These are phyloP conservation scores for Nicotiana otophora DNA, from an alignment of 257 asterid species.

Conservation along the genomic window DNA sequence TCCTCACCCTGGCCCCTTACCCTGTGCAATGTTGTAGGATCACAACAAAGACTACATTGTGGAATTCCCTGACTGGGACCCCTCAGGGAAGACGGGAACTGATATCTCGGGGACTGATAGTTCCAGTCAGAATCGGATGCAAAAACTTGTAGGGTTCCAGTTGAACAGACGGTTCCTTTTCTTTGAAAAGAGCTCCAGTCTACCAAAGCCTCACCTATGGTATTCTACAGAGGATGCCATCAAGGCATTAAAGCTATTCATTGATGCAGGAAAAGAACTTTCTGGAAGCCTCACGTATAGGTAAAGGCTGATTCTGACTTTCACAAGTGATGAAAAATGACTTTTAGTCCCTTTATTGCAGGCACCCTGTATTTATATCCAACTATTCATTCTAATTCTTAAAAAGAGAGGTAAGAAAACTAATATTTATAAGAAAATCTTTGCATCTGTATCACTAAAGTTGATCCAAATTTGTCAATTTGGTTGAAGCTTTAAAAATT, in stretches of 20 bases:
- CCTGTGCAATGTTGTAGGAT: constrained; percentile 43
- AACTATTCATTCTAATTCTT: not conserved
- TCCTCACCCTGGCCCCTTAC: not conserved
- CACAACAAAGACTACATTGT: constrained; percentile 90
- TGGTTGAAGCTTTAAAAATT: not conserved
- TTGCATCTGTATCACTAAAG: not conserved
- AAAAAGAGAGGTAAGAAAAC: not conserved
- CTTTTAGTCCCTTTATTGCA: not conserved
- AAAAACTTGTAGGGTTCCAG: constrained; percentile 24
- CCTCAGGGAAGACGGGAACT: constrained; percentile 30
- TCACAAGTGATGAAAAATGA: constrained; percentile 1
- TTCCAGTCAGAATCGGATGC: constrained; percentile 24
- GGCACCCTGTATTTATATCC: not conserved
- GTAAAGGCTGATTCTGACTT: constrained; percentile 26
- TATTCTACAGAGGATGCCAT: constrained; percentile 55
- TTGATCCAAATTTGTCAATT: not conserved
- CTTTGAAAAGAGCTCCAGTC: constrained; percentile 41
- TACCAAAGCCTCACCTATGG: constrained; percentile 86
- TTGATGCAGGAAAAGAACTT: constrained; percentile 79
- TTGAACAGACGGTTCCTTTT: constrained; percentile 55
- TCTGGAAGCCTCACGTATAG: constrained; percentile 75
- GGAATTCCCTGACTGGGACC: constrained; percentile 89
- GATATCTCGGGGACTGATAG: constrained; percentile 21
- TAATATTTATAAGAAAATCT: not conserved
- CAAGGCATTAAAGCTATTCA: constrained; percentile 68